Base-by-base conservation (phyloP, 179 eudicot genomes). In the Gypsophila paniculata region DNA sequence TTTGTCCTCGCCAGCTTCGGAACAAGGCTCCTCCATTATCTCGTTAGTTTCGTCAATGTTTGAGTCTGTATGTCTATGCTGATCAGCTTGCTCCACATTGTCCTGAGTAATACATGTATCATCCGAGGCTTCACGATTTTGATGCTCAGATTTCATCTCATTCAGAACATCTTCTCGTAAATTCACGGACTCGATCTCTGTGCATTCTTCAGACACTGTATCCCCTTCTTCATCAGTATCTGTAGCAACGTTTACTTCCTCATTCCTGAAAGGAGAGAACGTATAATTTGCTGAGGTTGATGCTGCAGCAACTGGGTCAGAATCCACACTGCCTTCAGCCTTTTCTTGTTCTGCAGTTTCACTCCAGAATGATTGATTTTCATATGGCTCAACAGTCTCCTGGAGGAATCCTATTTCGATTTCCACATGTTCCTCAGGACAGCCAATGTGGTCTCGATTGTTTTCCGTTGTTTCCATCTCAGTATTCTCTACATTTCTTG, bases 21-120 rank as follows among this genome's bases (percentile, higher is more conserved):
- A 54, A 61, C 15, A 54, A 71, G 73, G 78, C 67, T 83, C 85
- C 68, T 82, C 74, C 69, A 65, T 70, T 72, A 62, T 76, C 71
- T 77, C 66, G 58, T 76, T 78, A 73, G 53, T 34, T 76, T 82
- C 80, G 68, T 78, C 81, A 59, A 70, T 69, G n/a, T 9, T 48
- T 57, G 36, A 68, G 49, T 74, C 75, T 39, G 54, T 6, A 26
- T 32, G 57, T 61, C 32, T 64, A 19, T 21, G 8, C 61, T 19
- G 13, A 55, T 55, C 61, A 19, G 26, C 67, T 39, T 72, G 53
- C 44, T 29, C 49, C 52, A 38, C 66, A 64, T 17, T n/a, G 51
- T 68, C 73, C 53, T 25, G 53, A 62, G 25, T 73, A 71, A 36
- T n/a, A 42, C 58, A 76, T 51, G 46, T 48, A 32, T 49, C 72